Evolutionary conservation across 2,329 filamentous ascomycete genomes (phyloP).

Genomic region (Sclerotinia spermophila): DNA sequence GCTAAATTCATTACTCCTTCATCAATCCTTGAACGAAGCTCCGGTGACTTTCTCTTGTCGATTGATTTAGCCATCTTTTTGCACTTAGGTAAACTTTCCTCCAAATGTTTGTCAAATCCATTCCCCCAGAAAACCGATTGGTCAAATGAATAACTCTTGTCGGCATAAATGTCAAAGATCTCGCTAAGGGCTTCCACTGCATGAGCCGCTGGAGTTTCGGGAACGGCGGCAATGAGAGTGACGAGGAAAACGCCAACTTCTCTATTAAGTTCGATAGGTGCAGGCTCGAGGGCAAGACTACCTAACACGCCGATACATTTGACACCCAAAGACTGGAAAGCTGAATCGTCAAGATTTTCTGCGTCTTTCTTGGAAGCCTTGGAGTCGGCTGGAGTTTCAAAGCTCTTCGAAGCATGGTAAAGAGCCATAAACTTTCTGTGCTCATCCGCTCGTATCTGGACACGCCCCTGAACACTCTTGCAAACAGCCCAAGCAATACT

Average conservation of each 20-base stretch:
- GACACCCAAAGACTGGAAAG: conserved; percentile 58
- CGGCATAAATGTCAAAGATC: conserved; percentile 64
- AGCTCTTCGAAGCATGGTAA: conserved; percentile 54
- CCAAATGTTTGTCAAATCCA: conserved; percentile 56
- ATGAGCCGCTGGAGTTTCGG: conserved; percentile 53
- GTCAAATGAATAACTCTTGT: conserved; percentile 57
- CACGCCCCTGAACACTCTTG: conserved; percentile 49
- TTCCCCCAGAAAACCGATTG: conserved; percentile 61
- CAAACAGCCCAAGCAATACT: conserved; percentile 64
- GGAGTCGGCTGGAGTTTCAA: conserved; percentile 30
- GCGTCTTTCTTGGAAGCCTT: conserved; percentile 22
- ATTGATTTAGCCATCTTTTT: conserved; percentile 56
- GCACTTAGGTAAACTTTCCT: conserved; percentile 51
- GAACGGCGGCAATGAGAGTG: conserved; percentile 49
- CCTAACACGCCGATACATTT: conserved; percentile 66
- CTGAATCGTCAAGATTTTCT: conserved; percentile 42
- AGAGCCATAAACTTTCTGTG: conserved; percentile 62
- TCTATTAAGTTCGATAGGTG: conserved; percentile 52
- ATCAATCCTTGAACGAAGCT: conserved; percentile 57
- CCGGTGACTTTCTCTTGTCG: conserved; percentile 54
- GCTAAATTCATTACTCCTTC: conserved; percentile 58
- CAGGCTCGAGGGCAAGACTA: conserved; percentile 55
- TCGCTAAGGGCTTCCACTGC: conserved; percentile 63
- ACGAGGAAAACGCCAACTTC: conserved; percentile 62
- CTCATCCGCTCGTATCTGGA: conserved; percentile 50